phyloP scores from a whole-genome alignment of 805 yeast species.

The Suhomyces sp. region DNA sequence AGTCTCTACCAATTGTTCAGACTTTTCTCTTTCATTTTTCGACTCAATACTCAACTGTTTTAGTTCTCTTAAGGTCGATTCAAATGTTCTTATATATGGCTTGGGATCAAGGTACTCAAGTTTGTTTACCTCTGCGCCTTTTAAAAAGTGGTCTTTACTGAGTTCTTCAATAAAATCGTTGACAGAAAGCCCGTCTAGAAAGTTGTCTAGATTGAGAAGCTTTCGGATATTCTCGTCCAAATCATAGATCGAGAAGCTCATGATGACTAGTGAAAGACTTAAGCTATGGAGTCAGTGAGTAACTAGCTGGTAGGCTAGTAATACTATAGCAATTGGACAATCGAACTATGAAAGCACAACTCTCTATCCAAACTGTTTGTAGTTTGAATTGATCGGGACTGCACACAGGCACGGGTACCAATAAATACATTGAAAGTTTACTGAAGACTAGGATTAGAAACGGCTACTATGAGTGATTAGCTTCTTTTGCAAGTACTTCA shows the following conservation, averaged over 20 bases:
- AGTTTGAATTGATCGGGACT: too few species aligned
- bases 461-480: too few species aligned
- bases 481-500: too few species aligned
- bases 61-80: constrained; percentile 73
- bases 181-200: constrained; percentile 66
- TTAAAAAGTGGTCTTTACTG: constrained; percentile 60
- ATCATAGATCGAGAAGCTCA: constrained; percentile 53
- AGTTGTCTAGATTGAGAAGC: constrained; percentile 57
- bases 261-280: constrained; percentile 4
- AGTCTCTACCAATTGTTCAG: constrained; percentile 55
- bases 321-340: too few species aligned
- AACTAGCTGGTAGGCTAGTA: too few species aligned
- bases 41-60: constrained; percentile 60
- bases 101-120: constrained; percentile 75
- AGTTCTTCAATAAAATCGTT: constrained; percentile 79
- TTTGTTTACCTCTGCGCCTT: constrained; percentile 49
- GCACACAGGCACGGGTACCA: too few species aligned
- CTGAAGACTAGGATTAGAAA: too few species aligned
- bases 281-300: too few species aligned
- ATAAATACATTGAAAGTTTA: too few species aligned
- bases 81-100: constrained; percentile 92
- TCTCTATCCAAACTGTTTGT: too few species aligned
- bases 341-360: too few species aligned
- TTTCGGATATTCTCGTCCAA: constrained; percentile 60
- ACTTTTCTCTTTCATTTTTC: constrained; percentile 43